Base-by-base conservation (phyloP, 192 early-diverging fungal genomes). In the Lobosporangium transversale region DNA sequence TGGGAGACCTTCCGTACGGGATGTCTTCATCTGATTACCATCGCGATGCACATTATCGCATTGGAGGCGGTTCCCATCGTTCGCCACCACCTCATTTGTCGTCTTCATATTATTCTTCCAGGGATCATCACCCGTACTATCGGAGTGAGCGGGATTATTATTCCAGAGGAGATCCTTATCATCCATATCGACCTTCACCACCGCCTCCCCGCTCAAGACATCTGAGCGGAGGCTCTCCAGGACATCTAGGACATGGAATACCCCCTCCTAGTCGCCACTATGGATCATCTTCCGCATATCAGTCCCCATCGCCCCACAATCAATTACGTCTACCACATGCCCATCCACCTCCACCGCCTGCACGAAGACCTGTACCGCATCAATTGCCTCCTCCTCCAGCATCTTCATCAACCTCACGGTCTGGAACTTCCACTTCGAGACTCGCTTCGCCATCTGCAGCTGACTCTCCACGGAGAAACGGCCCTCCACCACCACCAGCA, bases 131-230 rank as follows among this genome's bases (percentile, higher is more conserved):
- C 21, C 58, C 73, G 1, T 76, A 76, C 21, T 76, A 76, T 44
- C 31, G 73, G 20, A 35, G 64, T 29, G 73, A 76, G 24, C 40
- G 73, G n/a, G 73, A 76, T 23, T 76, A 76, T 30, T 76, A 76
- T 50, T 43, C 64, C 18, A 51, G 73, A 51, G 65, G 65, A 26
- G 73, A 66, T 23, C 35, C 50, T 5, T 76, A 76, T 35, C 73
- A 76, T n/a, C 73, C 73, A 4, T 76, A 67, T 49, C 50, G 73
- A 26, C 73, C 73, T 3, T 67, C 73, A 4, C 73, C 73, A n/a
- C 73, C 73, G 29, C 73, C 73, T 43, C 73, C 73, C 5, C 29
- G 73, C 20, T 76, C 73, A 31, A 76, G 73, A 47, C 73, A 76
- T 62, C 45, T 54, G 33, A 67, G 73, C 24, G 59, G 58, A 24